Conservation (phyloP, 2,329 filamentous ascomycete species). For the Botryotinia globosa region DNA sequence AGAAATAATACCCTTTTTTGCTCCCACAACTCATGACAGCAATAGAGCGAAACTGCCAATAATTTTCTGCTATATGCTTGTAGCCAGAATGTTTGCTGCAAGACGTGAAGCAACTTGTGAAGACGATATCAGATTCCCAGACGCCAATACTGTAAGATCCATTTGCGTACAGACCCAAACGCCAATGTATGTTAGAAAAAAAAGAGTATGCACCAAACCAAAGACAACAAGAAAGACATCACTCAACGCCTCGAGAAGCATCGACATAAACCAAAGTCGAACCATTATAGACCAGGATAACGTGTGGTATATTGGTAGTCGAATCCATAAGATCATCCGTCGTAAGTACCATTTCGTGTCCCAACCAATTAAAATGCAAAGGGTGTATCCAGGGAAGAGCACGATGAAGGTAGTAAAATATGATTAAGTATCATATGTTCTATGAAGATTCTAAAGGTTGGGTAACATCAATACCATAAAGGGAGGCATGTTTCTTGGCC, state of each 20-base stretch:
- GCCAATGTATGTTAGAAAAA: constrained; percentile 16
- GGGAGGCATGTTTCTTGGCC: constrained; percentile 75
- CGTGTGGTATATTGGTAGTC: constrained; percentile 18
- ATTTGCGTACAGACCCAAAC: constrained; percentile 20
- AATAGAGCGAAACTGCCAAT: constrained; percentile 17
- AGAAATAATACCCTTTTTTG: constrained; percentile 13
- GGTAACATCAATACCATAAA: constrained; percentile 50
- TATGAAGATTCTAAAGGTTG: constrained; percentile 37
- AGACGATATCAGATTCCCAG: constrained; percentile 7
- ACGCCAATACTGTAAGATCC: constrained; percentile 21
- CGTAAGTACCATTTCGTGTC: constrained; percentile 37
- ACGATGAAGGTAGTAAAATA: constrained; percentile 34
- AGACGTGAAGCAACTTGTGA: constrained; percentile 10
- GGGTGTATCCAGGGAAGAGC: constrained; percentile 35
- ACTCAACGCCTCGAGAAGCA: constrained; percentile 17
- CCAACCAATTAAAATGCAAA: constrained; percentile 39
- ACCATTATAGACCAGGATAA: constrained; percentile 15
- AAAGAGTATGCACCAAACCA: constrained; percentile 19
- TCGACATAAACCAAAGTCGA: constrained; percentile 19
- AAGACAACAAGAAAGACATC: constrained; percentile 12
- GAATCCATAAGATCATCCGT: constrained; percentile 30
- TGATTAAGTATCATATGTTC: constrained; percentile 26
- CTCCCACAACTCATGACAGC: constrained; percentile 19
- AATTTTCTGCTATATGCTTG: constrained; percentile 17
- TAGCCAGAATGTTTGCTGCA: constrained; percentile 19